Conservation (phyloP, 805 yeast species). For the Candida vaughaniae region DNA sequence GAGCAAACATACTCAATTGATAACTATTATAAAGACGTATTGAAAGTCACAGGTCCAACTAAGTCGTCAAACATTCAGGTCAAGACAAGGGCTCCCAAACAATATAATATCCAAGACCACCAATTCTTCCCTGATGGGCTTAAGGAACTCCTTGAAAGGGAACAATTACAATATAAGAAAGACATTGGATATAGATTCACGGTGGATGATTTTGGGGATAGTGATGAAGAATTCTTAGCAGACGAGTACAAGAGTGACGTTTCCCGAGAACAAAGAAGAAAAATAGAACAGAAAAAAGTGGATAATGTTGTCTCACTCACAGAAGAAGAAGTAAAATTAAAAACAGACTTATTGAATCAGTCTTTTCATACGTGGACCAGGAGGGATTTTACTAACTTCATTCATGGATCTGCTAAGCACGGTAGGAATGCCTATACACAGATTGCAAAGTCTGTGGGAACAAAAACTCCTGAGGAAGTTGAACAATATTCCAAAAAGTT, state of each 20-base stretch:
- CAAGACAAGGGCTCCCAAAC: constrained; percentile 60
- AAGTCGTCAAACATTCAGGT: constrained; percentile 14
- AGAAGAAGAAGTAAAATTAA: constrained; percentile 57
- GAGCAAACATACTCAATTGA: constrained; percentile 78
- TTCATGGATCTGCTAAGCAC: constrained; percentile 65
- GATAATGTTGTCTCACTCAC: constrained; percentile 58
- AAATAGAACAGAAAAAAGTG: constrained; percentile 53
- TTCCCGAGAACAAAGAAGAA: constrained; percentile 36
- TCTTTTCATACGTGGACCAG: constrained; percentile 71
- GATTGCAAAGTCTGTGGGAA: constrained; percentile 56
- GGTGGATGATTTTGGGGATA: constrained; percentile 58
- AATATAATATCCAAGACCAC: constrained; percentile 64
- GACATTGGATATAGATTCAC: constrained; percentile 59
- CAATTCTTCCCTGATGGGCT: constrained; percentile 67
- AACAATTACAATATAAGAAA: constrained; percentile 62
- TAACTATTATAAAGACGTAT: constrained; percentile 70
- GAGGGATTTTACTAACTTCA: constrained; percentile 70
- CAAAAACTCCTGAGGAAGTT: constrained; percentile 60
- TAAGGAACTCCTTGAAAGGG: constrained; percentile 55
- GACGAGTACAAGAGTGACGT: constrained; percentile 43
- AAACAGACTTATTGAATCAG: constrained; percentile 50
- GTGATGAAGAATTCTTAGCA: constrained; percentile 49
- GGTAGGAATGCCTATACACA: constrained; percentile 53
- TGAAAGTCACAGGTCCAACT: constrained; percentile 33
- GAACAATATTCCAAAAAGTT: constrained; percentile 56